Evolutionary conservation across 495 filamentous ascomycete genomes (phyloP), one percentile per base, ranked within the genome.

Genomic region (Daldinia bambusicola): DNA sequence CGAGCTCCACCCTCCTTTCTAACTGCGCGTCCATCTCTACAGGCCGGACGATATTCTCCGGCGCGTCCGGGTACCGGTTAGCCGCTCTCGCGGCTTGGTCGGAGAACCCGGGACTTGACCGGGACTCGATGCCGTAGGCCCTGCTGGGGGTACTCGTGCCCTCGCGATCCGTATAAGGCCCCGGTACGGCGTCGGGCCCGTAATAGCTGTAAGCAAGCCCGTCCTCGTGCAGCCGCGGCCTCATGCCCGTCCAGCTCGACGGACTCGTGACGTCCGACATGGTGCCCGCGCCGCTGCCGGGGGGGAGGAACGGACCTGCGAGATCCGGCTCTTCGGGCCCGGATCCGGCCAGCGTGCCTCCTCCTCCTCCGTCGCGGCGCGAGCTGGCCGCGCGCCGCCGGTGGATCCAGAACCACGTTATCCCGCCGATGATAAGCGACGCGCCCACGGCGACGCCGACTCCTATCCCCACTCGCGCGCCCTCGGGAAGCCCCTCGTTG

Each of bases 381-480:
- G 63, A 55, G 41, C 48, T 73, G 31, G 58, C 60, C 67, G 61
- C 64, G 48, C 71, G 72, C n/a, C 78, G 76, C 36, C 70, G 72
- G 22, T 68, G 72, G 52, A 83, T 48, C 43, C 76, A 81, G 45
- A 74, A 72, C 81, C 81, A 82, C 0, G 76, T 80, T 9, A 76
- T 59, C 3, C 59, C 65, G 4, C 78, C 79, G 61, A 84, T 79
- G 10, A 82, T 16, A 30, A 80, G 41, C n/a, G 77, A 74, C 6
- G 71, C 74, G 22, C 75, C 79, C n/a, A 82, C 75, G 4, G 77
- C 76, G 30, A 80, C 77, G n/a, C 81, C 83, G 7, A 82, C 77
- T 12, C 75, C 81, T 9, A 84, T 79, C 14, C 83, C 83, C 0
- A 80, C 81, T 58, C 78, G 80, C 0, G 81, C 82, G 2, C 81